Evolutionary conservation across 371 early-diverging fungal species (phyloP).

Genomic region (Mortierella sp.): DNA sequence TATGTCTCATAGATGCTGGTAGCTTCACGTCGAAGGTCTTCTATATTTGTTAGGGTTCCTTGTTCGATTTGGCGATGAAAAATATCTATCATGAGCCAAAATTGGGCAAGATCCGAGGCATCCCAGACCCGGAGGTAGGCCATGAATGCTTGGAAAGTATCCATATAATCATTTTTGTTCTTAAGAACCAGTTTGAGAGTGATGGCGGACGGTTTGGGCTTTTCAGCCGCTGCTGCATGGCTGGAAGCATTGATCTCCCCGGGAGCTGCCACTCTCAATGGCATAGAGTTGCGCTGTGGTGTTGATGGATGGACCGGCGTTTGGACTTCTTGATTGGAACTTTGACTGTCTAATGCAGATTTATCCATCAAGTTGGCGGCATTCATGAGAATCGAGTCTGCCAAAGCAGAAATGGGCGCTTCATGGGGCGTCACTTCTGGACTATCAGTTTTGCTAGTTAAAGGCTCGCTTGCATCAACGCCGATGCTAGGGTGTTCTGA

Average conservation of each 20-base stretch:
- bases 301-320: constrained; percentile 9
- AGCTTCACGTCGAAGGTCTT: constrained; percentile 43
- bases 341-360: constrained; percentile 20
- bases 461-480: not conserved
- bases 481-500: not conserved
- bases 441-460: not conserved
- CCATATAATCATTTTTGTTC: constrained; percentile 33
- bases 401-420: constrained; percentile 35
- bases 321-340: constrained; percentile 2
- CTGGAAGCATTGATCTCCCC: not conserved
- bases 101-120: constrained; percentile 48
- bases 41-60: constrained; percentile 22
- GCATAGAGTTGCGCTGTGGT: not conserved
- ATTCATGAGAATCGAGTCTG: constrained; percentile 51
- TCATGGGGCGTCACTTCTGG: constrained; percentile 8
- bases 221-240: not conserved
- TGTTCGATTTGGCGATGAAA: constrained; percentile 52
- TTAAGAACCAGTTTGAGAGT: constrained; percentile 29
- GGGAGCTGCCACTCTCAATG: not conserved
- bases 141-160: constrained; percentile 51
- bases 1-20: constrained; percentile 35
- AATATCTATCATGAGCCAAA: constrained; percentile 49
- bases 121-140: constrained; percentile 51
- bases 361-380: constrained; percentile 50
- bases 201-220: not conserved